Evolutionary conservation across 31 red algal genomes (phyloP).

Genomic region (Asparagopsis taxiformis): DNA sequence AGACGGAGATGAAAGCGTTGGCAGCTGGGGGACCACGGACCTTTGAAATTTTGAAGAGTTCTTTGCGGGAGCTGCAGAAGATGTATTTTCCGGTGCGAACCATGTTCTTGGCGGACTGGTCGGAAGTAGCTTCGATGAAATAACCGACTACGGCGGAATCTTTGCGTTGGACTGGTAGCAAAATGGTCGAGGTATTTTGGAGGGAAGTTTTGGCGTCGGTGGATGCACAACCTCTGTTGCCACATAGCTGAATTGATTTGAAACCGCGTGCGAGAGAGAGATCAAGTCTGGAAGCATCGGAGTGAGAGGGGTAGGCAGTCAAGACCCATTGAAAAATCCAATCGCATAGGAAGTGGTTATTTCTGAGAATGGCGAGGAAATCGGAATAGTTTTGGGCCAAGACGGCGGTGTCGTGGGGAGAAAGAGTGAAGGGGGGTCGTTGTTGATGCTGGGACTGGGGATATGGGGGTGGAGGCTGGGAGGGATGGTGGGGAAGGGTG

Average conservation of each 20-base stretch:
- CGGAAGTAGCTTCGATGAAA: constrained; percentile 24
- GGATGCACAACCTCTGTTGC: constrained; percentile 15
- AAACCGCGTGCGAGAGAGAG: constrained; percentile 45
- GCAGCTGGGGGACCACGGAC: constrained; percentile 27
- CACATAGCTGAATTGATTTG: constrained; percentile 21
- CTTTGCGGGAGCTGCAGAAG: constrained; percentile 10
- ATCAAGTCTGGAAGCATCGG: constrained; percentile 18
- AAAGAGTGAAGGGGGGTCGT: constrained; percentile 1
- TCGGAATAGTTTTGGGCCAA: constrained; percentile 5
- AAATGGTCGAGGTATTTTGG: constrained; percentile 29
- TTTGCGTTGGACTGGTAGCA: constrained; percentile 26
- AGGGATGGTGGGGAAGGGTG: not conserved
- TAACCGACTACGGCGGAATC: constrained; percentile 21
- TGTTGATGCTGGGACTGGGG: not conserved
- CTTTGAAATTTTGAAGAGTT: constrained; percentile 37
- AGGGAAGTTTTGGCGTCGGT: constrained; percentile 19
- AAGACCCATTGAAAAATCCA: constrained; percentile 23
- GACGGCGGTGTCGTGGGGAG: not conserved
- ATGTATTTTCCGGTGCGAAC: constrained; percentile 31
- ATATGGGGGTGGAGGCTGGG: not conserved
- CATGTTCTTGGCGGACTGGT: constrained; percentile 15
- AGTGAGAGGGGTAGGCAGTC: not conserved
- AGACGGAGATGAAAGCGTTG: constrained; percentile 6
- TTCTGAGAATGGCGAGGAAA: constrained; percentile 11
- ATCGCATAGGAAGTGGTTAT: not conserved